phyloP scores from a whole-genome alignment of 2,329 filamentous ascomycete species.

The Pseudogymnoascus sp. region DNA sequence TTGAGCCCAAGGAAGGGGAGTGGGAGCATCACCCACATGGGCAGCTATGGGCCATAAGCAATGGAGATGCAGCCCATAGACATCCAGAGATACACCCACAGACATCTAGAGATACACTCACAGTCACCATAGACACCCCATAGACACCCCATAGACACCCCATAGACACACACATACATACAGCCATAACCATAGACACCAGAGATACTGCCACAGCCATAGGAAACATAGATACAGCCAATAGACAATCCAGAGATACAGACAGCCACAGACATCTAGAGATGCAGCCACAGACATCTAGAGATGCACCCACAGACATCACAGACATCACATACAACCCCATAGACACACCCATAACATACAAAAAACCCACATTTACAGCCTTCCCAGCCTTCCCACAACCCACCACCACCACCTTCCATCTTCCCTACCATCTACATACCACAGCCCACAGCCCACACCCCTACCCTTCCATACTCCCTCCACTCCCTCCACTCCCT shows the following conservation, averaged over 20 bases:
- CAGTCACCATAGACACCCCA: background rate
- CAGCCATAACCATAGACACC: too few species aligned
- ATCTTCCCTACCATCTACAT: too few species aligned
- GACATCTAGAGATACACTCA: background rate
- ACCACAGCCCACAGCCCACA: too few species aligned
- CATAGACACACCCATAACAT: too few species aligned
- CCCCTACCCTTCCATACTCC: background rate
- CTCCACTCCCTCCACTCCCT: background rate
- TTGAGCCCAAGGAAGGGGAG: background rate
- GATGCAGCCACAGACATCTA: too few species aligned
- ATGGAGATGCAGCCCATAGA: background rate
- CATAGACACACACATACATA: background rate
- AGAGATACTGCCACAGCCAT: too few species aligned
- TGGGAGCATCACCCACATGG: background rate
- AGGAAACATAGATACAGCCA: too few species aligned
- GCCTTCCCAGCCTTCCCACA: background rate
- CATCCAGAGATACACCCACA: background rate
- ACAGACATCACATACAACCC: too few species aligned
- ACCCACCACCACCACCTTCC: too few species aligned
- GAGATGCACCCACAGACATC: background rate
- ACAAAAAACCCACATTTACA: background rate
- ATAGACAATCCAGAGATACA: too few species aligned
- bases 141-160: background rate
- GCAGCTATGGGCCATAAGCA: background rate
- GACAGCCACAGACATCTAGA: too few species aligned